Base-by-base conservation (phyloP, 2,329 filamentous ascomycete species). In the Fonsecaea pedrosoi region DNA sequence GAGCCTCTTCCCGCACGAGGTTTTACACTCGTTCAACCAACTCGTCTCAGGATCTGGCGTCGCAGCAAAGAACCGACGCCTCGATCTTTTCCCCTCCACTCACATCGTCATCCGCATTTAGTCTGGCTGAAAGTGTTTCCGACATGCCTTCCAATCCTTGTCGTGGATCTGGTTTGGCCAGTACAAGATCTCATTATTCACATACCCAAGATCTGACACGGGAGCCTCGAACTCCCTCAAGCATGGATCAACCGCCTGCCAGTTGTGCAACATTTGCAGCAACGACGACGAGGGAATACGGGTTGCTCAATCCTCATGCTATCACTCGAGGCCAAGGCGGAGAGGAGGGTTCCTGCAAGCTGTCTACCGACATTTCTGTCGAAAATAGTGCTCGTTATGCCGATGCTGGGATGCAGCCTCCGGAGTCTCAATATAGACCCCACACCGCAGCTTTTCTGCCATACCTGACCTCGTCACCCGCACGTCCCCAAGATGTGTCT, bases 31-130 rank as follows among this genome's bases (percentile, higher is more conserved):
- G 45, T 13, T 71, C 70, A 6, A 56, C 63, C 56, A 70, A 70
- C 58, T 70, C 68, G 9, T 70, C 68, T 18, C 68, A 68, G 13
- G 70, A 71, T 54, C 18, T 70, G 35, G 70, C 64, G 3, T 66
- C 68, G n/a, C 66, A 70, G 45, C 64, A 65, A 54, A 38, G 65
- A 42, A 34, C 60, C 3, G 65, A 63, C 10, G 18, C 40, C 12
- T 60, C 68, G 15, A 18, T 48, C 25, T 30, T 54, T 6, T 64
- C 65, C 7, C 45, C 35, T 12, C 32, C 63, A 9, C 34, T 59
- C 7, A 42, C 40, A 42, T n/a, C 21, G 4, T 34, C 18, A 12
- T 62, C 66, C 30, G 38, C 40, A 13, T 15, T 42, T 12, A 65
- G 64, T 56, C 32, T 64, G 13, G 61, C 62, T 5, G 69, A 68